These are phyloP conservation scores for Huntiella savannae DNA, from an alignment of 2,329 filamentous ascomycete species.

Conservation along the genomic window DNA sequence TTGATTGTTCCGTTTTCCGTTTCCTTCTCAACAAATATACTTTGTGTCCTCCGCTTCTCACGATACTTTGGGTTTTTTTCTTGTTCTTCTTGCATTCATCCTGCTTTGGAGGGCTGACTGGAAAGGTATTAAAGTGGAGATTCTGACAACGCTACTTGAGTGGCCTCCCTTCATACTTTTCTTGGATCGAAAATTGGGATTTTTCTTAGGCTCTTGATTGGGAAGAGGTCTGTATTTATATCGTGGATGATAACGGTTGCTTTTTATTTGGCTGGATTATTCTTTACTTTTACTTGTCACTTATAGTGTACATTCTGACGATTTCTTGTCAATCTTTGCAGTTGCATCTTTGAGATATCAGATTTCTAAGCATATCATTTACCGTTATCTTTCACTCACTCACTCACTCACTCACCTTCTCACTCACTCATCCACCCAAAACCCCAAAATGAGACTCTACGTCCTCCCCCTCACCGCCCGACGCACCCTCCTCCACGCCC, in stretches of 20 bases:
- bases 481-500: slow-evolving; percentile 81
- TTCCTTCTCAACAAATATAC: not conserved
- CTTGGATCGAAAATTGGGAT: too few relatives aligned
- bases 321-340: not conserved
- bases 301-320: not conserved
- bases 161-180: too few relatives aligned
- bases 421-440: not conserved
- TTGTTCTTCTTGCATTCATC: too few relatives aligned
- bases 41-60: too few relatives aligned
- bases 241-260: not conserved
- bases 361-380: too few relatives aligned
- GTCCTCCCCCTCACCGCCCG: slow-evolving; percentile 83
- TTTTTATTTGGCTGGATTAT: not conserved
- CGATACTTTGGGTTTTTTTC: too few relatives aligned
- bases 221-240: not conserved
- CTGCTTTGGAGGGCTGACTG: too few relatives aligned
- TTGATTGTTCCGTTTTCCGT: not conserved
- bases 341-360: too few relatives aligned
- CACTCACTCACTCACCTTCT: too few relatives aligned
- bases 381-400: not conserved
- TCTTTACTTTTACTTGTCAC: not conserved
- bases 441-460: slow-evolving; percentile 63
- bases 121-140: too few relatives aligned
- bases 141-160: too few relatives aligned
- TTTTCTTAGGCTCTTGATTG: not conserved